phyloP scores from a whole-genome alignment of 345 rosid species.

The Nephelium lappaceum region DNA sequence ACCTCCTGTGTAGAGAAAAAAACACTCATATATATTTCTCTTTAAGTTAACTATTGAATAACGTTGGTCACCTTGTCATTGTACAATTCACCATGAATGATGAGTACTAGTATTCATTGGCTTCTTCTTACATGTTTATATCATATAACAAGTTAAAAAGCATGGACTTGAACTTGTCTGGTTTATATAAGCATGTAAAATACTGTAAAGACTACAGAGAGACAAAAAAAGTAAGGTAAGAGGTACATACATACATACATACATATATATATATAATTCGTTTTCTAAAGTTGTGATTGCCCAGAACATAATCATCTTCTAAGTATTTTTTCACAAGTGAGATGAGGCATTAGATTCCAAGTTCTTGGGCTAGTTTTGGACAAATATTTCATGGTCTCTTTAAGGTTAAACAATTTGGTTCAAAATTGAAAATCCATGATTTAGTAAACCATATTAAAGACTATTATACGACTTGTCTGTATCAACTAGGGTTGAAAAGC shows the following conservation, averaged over 20 bases:
- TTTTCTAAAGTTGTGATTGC: too few species aligned
- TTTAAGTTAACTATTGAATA: background rate
- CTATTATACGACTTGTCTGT: background rate
- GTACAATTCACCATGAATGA: background rate
- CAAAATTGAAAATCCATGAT: background rate
- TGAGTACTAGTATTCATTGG: background rate
- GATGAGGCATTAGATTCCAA: too few species aligned
- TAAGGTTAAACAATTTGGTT: constrained; percentile 23
- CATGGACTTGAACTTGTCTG: background rate
- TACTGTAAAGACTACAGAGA: background rate
- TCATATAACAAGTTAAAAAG: background rate
- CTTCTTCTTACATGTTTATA: background rate
- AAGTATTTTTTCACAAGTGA: too few species aligned
- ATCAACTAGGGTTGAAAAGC: constrained; percentile 11
- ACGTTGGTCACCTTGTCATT: background rate
- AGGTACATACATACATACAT: background rate
- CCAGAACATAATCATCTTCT: too few species aligned
- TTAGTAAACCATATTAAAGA: background rate
- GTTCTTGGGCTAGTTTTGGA: background rate
- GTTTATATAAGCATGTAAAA: background rate
- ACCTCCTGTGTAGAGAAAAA: too few species aligned
- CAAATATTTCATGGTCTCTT: background rate
- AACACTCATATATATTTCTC: background rate
- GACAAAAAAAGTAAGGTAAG: background rate
- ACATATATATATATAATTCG: too few species aligned